Evolutionary conservation across 768 basidiomycete genomes (phyloP), one percentile per base, ranked within the genome.

Genomic region (Tephrocybe sp.): DNA sequence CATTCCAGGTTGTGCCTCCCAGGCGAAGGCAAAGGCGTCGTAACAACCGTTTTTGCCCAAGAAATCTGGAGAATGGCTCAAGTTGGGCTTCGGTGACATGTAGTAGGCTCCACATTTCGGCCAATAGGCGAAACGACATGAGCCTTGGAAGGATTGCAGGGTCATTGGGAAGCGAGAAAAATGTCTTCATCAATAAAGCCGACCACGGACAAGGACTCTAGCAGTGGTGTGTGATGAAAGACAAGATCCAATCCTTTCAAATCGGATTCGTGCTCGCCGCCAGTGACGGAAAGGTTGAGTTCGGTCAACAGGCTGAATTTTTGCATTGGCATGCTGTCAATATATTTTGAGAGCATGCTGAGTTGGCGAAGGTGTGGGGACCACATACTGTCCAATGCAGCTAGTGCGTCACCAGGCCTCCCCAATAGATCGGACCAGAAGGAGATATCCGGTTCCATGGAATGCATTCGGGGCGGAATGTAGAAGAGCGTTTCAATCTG

Each of bases 141-240:
- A 74, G 64, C 15, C 57, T 57, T 3, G 69, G 69, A 2, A 74
- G 56, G 22, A 57, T 45, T 4, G 54, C 33, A 27, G 66, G 55
- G 37, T 63, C 59, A 37, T 56, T 48, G 15, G 69, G 63, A 6
- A 73, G 56, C 55, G 63, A 61, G 56, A 46, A 71, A 68, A 3
- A 68, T 34, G 6, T 56, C 58, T 3, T 57, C 49, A 29, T 58
- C 49, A 25, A 71, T 55, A 39, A 59, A 61, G 12, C 73, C 73
- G 34, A 68, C 62, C 39, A 72, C 34, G n/a, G 69, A 69, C n/a
- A 75, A 54, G 3, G 67, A 68, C 51, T 70, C 64, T 22, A 75
- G 60, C 22, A 52, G 25, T 7, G 60, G 56, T 15, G 67, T 62
- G 42, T 72, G 68, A 13, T 58, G 67, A 46, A 70, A 65, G 27